Conservation (phyloP, 192 early-diverging fungal species). For the Coemansia sp. region DNA sequence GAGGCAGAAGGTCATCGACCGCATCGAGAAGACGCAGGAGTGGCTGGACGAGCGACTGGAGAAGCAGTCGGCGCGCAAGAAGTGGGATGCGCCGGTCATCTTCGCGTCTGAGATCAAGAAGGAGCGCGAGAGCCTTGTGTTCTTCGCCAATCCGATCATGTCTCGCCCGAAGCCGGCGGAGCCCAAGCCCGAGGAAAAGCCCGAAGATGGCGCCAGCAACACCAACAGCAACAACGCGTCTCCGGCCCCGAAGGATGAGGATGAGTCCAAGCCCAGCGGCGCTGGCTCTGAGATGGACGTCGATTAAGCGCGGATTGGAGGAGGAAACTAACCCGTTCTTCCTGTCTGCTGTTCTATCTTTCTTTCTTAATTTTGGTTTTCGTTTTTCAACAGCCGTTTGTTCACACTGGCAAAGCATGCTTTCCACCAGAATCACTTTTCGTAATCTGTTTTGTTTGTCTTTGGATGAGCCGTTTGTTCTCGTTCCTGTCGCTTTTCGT, state of each 20-base stretch:
- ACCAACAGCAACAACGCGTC: conserved; percentile 9
- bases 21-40: conserved; percentile 70
- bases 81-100: conserved; percentile 75
- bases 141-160: conserved; percentile 78
- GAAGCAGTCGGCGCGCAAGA: conserved; percentile 73
- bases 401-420: too few relatives aligned
- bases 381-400: too few relatives aligned
- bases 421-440: too few relatives aligned
- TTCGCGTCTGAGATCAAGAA: conserved; percentile 69
- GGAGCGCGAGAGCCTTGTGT: conserved; percentile 70
- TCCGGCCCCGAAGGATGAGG: conserved; percentile 24
- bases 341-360: too few relatives aligned
- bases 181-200: conserved; percentile 58
- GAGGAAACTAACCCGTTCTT: neutral
- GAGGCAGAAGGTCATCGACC: conserved; percentile 77
- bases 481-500: too few relatives aligned
- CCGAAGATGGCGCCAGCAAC: conserved; percentile 35
- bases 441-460: too few relatives aligned
- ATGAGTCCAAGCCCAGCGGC: conserved; percentile 50
- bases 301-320: conserved; percentile 50
- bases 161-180: conserved; percentile 87
- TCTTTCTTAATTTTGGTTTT: too few relatives aligned
- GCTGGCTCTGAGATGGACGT: conserved; percentile 65
- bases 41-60: conserved; percentile 86
- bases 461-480: too few relatives aligned